A percentile compares a stretch with the other conserved stretches of the same genome.
phyloP scores from a whole-genome alignment of 176 grass and related monocot genomes.

The Ananas comosus region DNA sequence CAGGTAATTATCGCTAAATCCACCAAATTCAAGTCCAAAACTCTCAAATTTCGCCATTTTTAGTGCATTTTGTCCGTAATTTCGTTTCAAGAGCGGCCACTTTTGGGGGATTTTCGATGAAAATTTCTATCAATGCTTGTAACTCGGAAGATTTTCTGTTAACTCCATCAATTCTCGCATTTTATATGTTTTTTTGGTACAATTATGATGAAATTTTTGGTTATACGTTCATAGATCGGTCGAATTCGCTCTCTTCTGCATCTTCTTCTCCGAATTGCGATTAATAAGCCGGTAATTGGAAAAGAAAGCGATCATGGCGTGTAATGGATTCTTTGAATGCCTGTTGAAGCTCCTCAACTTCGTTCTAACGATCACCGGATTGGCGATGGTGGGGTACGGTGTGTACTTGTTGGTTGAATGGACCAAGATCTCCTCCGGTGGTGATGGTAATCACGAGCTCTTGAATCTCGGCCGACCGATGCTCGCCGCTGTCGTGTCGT shows the following conservation, averaged over 20 bases:
- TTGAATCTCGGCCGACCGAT: not conserved
- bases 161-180: not conserved
- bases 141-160: slow-evolving; percentile 4
- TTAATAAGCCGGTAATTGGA: slow-evolving; percentile 16
- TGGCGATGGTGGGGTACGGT: slow-evolving; percentile 82
- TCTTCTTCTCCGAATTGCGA: slow-evolving; percentile 10
- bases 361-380: slow-evolving; percentile 60
- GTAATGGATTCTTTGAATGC: slow-evolving; percentile 75
- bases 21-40: no score
- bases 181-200: slow-evolving; percentile 2
- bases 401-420: slow-evolving; percentile 79
- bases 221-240: no score
- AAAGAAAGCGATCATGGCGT: slow-evolving; percentile 48
- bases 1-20: no score
- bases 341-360: slow-evolving; percentile 90
- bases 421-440: slow-evolving; percentile 31
- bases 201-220: not conserved
- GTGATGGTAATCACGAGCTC: not conserved
- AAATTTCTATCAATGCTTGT: not conserved
- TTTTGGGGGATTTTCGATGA: no score
- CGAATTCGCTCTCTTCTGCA: no score
- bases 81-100: no score
- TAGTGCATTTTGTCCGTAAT: no score
- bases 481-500: not conserved
- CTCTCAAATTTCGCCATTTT: no score